Evolutionary conservation across 1,139 yeast genomes (phyloP).

Genomic region (Waltiozyma sp.): DNA sequence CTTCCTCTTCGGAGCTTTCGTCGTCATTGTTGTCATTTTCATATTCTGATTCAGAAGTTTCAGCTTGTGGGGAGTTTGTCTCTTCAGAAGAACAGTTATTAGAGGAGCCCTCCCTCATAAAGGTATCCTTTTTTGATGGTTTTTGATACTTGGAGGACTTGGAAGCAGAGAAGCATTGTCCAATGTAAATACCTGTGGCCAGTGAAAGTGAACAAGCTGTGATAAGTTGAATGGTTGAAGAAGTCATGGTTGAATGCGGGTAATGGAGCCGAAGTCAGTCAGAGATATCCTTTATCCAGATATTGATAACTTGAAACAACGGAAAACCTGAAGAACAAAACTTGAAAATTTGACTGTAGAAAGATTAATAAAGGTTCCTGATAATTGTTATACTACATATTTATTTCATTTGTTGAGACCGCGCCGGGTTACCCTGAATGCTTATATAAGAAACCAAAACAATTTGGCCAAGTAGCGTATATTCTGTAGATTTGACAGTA

Average conservation of each 20-base stretch:
- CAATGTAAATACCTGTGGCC: conserved; percentile 16
- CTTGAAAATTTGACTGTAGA: too few relatives aligned
- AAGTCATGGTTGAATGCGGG: neutral
- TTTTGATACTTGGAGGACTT: conserved; percentile 1
- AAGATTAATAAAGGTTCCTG: too few relatives aligned
- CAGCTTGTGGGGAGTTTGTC: conserved; percentile 19
- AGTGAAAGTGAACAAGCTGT: conserved; percentile 16
- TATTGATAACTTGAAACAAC: too few relatives aligned
- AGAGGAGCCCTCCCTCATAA: conserved; percentile 16
- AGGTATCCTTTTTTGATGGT: neutral
- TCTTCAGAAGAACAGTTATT: conserved; percentile 11
- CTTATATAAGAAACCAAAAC: neutral
- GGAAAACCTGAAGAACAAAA: too few relatives aligned
- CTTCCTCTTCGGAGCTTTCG: conserved; percentile 36
- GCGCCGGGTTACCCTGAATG: neutral
- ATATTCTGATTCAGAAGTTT: conserved; percentile 22
- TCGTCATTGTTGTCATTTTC: conserved; percentile 18
- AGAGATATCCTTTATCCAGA: neutral
- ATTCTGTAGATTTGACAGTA: too few relatives aligned
- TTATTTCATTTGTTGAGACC: neutral
- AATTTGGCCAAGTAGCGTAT: too few relatives aligned
- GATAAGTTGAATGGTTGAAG: conserved; percentile 11
- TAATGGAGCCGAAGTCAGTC: neutral
- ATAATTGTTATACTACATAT: too few relatives aligned
- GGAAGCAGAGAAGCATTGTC: conserved; percentile 8